phyloP scores from a whole-genome alignment of 805 yeast species.

The Candida tallmaniae region DNA sequence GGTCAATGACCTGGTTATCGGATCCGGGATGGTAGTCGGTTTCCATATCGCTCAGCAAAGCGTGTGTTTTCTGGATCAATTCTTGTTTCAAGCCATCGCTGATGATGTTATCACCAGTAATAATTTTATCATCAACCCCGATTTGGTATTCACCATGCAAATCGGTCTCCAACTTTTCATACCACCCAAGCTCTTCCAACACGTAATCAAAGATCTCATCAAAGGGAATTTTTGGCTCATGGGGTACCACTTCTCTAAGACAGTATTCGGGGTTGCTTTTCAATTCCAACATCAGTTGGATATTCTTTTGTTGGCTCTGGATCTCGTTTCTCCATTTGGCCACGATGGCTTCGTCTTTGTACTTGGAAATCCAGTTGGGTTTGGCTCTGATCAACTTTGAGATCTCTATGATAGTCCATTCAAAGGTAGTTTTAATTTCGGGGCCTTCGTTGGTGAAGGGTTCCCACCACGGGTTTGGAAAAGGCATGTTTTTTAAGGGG shows the following conservation, averaged over 20 bases:
- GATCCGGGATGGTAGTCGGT: conserved; percentile 36
- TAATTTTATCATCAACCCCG: conserved; percentile 18
- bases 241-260: too few relatives aligned
- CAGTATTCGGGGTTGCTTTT: too few relatives aligned
- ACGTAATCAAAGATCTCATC: conserved; percentile 19
- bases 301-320: conserved; percentile 9
- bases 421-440: conserved; percentile 11
- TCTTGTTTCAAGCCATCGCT: conserved; percentile 5
- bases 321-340: conserved; percentile 19
- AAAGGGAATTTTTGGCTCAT: too few relatives aligned
- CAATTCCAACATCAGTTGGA: too few relatives aligned
- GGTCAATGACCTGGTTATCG: conserved; percentile 31
- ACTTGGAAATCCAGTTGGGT: conserved; percentile 17
- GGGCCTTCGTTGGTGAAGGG: conserved; percentile 10
- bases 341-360: conserved; percentile 12
- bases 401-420: conserved; percentile 15
- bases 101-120: conserved; percentile 17
- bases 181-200: conserved; percentile 27
- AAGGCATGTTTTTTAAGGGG: too few relatives aligned
- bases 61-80: conserved; percentile 12
- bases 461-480: conserved; percentile 7
- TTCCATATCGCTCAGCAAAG: conserved; percentile 14
- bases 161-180: conserved; percentile 11
- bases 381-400: conserved; percentile 15
- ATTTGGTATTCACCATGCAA: conserved; percentile 11